phyloP scores from a whole-genome alignment of 176 grass and related monocot species.

The Neostapfia colusana region DNA sequence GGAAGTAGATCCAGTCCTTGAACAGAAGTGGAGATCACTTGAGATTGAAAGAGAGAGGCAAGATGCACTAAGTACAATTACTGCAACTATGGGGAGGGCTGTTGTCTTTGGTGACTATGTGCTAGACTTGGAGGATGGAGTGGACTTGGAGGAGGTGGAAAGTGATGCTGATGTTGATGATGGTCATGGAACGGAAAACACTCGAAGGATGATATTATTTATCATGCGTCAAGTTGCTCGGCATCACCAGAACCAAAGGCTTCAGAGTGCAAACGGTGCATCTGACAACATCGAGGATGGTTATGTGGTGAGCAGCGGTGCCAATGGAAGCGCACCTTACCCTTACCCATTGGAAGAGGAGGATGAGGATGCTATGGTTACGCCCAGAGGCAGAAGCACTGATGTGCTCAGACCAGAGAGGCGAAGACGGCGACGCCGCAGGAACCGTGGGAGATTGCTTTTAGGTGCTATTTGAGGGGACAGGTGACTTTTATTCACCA shows the following conservation, averaged over 20 bases:
- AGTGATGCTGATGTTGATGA: constrained; percentile 45
- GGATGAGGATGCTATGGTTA: constrained; percentile 48
- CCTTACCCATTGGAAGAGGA: constrained; percentile 49
- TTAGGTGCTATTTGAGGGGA: constrained; percentile 55
- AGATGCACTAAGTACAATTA: constrained; percentile 88
- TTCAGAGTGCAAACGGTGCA: constrained; percentile 44
- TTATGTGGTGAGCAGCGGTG: constrained; percentile 32
- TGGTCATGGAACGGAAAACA: constrained; percentile 46
- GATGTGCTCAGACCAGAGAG: constrained; percentile 54
- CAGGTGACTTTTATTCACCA: constrained; percentile 20
- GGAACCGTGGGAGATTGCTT: constrained; percentile 69
- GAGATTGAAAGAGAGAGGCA: constrained; percentile 89
- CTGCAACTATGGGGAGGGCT: constrained; percentile 74
- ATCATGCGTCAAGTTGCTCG: constrained; percentile 77
- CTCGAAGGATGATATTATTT: constrained; percentile 70
- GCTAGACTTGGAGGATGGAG: constrained; percentile 54
- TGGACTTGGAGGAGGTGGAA: constrained; percentile 59
- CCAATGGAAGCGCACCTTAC: constrained; percentile 45
- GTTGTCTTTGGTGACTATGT: constrained; percentile 91
- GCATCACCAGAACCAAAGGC: constrained; percentile 61
- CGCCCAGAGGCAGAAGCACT: constrained; percentile 22
- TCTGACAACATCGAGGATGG: constrained; percentile 39
- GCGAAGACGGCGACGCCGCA: constrained; percentile 43
- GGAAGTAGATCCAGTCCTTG: constrained; percentile 72
- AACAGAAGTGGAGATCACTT: constrained; percentile 87